Percentiles rank a stretch among this genome's conserved stretches.
These are phyloP conservation scores for Rhinocladiella mackenziei DNA, from an alignment of 2,329 filamentous ascomycete species.

Conservation along the genomic window DNA sequence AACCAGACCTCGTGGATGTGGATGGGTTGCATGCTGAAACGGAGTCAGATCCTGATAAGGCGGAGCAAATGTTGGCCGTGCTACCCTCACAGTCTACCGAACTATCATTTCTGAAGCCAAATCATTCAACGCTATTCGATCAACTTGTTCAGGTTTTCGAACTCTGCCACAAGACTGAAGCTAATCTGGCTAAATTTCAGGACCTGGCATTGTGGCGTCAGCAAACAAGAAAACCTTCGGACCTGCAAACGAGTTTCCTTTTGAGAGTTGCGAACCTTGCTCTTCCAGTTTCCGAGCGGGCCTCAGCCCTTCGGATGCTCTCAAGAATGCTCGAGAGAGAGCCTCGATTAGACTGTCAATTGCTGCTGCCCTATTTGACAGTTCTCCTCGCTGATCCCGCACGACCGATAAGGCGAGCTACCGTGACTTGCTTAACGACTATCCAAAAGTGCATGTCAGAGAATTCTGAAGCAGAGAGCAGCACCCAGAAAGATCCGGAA, in stretches of 20 bases:
- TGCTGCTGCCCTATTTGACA: conserved; percentile 76
- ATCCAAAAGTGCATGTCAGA: conserved; percentile 52
- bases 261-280: conserved; percentile 21
- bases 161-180: conserved; percentile 33
- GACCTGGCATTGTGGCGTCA: conserved; percentile 38
- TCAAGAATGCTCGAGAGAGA: conserved; percentile 52
- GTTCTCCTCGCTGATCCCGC: conserved; percentile 71
- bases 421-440: conserved; percentile 62
- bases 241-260: conserved; percentile 23
- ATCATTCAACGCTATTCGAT: conserved; percentile 36
- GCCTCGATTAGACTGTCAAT: conserved; percentile 65
- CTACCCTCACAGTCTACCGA: conserved; percentile 31
- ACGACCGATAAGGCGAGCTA: conserved; percentile 69
- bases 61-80: conserved; percentile 35
- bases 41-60: conserved; percentile 32
- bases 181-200: conserved; percentile 36
- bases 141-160: conserved; percentile 39
- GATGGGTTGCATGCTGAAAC: conserved; percentile 49
- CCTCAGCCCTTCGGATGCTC: conserved; percentile 16
- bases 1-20: conserved; percentile 50
- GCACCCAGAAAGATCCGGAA: neutral
- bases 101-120: conserved; percentile 38
- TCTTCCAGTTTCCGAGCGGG: conserved; percentile 40
- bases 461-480: conserved; percentile 36
- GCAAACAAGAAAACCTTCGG: conserved; percentile 2